Percentiles rank a stretch among this genome's conserved stretches.
Conservation (phyloP, 2,329 filamentous ascomycete genomes). For the Aspergillus flavus region DNA sequence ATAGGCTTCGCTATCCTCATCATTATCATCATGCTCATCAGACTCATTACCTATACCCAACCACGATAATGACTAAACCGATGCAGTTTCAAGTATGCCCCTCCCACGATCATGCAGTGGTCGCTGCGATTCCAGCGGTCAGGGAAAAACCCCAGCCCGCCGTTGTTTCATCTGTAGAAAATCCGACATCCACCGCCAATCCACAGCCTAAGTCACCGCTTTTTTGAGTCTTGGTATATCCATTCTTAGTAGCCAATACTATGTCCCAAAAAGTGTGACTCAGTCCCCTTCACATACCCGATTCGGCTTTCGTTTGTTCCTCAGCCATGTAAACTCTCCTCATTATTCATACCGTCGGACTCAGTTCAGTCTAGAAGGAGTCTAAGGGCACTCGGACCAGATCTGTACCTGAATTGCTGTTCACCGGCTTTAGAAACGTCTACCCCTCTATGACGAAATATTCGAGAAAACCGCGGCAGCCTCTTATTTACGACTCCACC, state of each 20-base stretch:
- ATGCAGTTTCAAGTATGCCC: background rate
- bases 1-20: background rate
- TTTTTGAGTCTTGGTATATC: background rate
- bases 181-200: background rate
- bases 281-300: background rate
- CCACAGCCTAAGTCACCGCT: background rate
- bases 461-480: background rate
- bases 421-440: background rate
- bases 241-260: slow-evolving; percentile 5
- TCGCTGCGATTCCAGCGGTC: background rate
- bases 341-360: background rate
- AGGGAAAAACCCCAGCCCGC: background rate
- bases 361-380: background rate
- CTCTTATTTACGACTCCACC: background rate
- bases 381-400: background rate
- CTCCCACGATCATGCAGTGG: background rate
- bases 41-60: background rate
- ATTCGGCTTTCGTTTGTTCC: background rate
- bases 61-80: background rate
- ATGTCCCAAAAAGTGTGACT: background rate
- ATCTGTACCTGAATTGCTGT: background rate
- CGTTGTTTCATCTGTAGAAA: slow-evolving; percentile 1
- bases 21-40: background rate
- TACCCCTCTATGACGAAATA: slow-evolving; percentile 6
- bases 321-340: background rate